Base-by-base conservation (phyloP, 768 basidiomycete species). In the Lactarius indigo region DNA sequence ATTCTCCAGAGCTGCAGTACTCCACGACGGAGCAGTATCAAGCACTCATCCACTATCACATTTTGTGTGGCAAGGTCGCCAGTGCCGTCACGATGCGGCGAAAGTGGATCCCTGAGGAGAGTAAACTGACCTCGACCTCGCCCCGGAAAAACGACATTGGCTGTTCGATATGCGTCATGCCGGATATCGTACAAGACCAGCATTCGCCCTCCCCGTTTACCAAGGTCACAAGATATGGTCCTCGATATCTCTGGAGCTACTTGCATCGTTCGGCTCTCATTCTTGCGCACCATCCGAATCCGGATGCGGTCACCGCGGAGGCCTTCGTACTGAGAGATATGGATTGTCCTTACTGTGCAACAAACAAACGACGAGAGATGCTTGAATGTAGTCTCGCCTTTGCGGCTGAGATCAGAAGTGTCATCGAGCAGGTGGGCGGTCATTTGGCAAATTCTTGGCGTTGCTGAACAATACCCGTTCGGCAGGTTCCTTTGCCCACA, bases 21-120 rank as follows among this genome's bases (percentile, higher is more conserved):
- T 26, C 57, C 57, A 56, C 62, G 12, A 61, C 54, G n/a, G 61
- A 60, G n/a, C 59, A 64, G 42, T 61, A 64, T 55, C 57, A 56
- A 12, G 20, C 37, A 10, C 63, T 68, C 30, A 3, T 68, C 28
- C n/a, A 37, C 8, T 68, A 64, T 30, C 63, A 64, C 23, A n/a
- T 20, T 5, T 35, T 57, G 18, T 68, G 66, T 9, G 57, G 62
- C 39, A 23, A 12, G 12, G 66, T 57, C 9, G 66, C 66, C 41
- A 58, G 63, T 28, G 57, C 56, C 18, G 42, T 64, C 63, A 28
- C 63, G 5, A n/a, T 58, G 23, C 13, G 12, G 33, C 57, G 63
- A 20, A 5, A 28, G 7, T 64, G 63, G 63, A 47, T 64, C 23
- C 63, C 56, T 12, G 1, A 31, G 8, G 13, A 17, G 26, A 3